Base-by-base conservation (phyloP, 1,284 basidiomycete species). In the Ceratobasidium sp. region DNA sequence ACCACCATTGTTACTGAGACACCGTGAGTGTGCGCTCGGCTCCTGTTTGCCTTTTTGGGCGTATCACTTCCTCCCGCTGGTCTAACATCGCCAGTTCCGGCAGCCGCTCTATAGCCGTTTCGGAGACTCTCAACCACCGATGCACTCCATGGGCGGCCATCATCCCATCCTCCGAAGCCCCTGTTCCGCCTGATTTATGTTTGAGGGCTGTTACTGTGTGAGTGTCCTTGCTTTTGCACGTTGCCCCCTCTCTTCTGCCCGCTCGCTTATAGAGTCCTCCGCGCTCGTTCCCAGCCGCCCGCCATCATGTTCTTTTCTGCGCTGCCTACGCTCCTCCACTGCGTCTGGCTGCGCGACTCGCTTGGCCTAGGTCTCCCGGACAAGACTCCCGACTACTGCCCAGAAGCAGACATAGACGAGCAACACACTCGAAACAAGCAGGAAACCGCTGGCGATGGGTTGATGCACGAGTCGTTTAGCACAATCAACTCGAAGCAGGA, bases 101-200 rank as follows among this genome's bases (percentile, higher is more conserved):
- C 48, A 64, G 21, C 30, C 44, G 48, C 11, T 23, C 44, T 64
- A 64, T 67, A 67, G 63, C 51, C 49, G 67, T 70, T 70, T 70
- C 67, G 67, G 67, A 70, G 67, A 51, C 67, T 70, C 67, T 46
- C 54, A 60, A 59, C 66, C 67, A 59, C 67, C 67, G 67, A 70
- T 70, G 56, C 67, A 59, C 54, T 48, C 36, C 63, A 66, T 53
- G 63, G 42, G 58, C 58, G 54, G 66, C 54, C 53, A 53, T 53
- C 51, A 51, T 38, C 36, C 53, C 53, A 51, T 53, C 33, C 48
- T 48, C 66, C 66, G 54, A 69, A 69, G 53, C 67, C 44, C 59
- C 59, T 48, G 38, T 61, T 48, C 40, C 67, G 54, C 28, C 44
- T 49, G 54, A 38, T 70, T 60, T 70, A 69, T 69, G 66, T 69